phyloP scores from a whole-genome alignment of 2,329 filamentous ascomycete species.

The Alternaria triticina region DNA sequence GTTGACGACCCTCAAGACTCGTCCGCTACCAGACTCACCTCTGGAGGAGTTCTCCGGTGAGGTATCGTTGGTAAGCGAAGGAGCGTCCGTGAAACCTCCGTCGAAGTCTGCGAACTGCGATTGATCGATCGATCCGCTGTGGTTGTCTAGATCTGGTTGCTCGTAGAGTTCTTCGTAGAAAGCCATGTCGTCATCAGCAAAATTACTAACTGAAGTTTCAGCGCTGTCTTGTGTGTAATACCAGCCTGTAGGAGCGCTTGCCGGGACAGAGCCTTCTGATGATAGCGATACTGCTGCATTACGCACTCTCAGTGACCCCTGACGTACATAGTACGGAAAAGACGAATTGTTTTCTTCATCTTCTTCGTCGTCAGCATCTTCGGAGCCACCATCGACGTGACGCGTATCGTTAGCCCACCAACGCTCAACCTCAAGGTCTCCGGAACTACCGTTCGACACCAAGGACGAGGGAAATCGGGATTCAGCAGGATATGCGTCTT shows the following conservation, averaged over 20 bases:
- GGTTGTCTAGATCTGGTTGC: neutral
- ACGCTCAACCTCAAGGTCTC: neutral
- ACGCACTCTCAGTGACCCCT: neutral
- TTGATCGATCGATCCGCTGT: neutral
- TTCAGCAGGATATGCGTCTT: neutral
- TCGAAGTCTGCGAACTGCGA: conserved; percentile 6
- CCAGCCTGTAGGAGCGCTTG: neutral
- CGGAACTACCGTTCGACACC: neutral
- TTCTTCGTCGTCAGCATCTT: neutral
- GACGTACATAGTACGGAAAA: neutral
- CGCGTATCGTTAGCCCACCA: neutral
- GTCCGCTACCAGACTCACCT: rapidly evolving
- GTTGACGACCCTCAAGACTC: neutral
- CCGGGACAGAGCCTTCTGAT: neutral
- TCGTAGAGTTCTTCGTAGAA: neutral
- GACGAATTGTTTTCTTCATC: neutral
- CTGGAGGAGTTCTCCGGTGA: neutral
- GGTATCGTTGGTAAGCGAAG: neutral
- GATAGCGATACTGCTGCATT: neutral
- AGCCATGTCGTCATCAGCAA: neutral
- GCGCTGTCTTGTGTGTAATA: neutral
- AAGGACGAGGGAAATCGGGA: neutral
- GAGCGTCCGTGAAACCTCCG: neutral
- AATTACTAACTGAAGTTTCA: neutral
- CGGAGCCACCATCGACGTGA: neutral